A percentile compares a stretch with the other conserved stretches of the same genome.
Evolutionary conservation across 352 stramenopile genomes (phyloP).

Genomic region (Globisporangium abappressorium): DNA sequence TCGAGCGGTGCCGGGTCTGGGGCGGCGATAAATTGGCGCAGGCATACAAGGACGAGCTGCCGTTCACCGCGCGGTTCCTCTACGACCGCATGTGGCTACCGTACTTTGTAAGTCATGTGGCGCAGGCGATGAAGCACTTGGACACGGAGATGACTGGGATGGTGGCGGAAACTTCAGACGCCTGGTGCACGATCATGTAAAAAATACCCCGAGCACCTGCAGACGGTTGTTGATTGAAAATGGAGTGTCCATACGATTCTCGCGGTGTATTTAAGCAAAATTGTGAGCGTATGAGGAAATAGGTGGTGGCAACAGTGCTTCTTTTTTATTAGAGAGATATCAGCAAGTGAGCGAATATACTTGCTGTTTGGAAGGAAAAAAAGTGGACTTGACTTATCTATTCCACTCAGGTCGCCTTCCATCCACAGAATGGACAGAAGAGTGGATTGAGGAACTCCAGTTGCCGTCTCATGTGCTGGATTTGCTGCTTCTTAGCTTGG

Average conservation of each 20-base stretch:
- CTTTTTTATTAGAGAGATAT: slow-evolving; percentile 8
- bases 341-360: background rate
- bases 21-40: slow-evolving; percentile 53
- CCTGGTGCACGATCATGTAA: slow-evolving; percentile 69
- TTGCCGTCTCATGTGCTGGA: slow-evolving; percentile 24
- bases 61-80: slow-evolving; percentile 71
- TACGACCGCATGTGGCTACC: slow-evolving; percentile 80
- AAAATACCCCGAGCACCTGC: background rate
- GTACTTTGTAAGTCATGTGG: slow-evolving; percentile 66
- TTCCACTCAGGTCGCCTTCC: slow-evolving; percentile 8
- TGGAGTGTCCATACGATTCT: slow-evolving; percentile 1
- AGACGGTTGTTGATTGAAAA: slow-evolving; percentile 2
- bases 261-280: slow-evolving; percentile 14
- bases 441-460: slow-evolving; percentile 37
- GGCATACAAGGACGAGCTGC: slow-evolving; percentile 67
- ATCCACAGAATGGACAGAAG: slow-evolving; percentile 50
- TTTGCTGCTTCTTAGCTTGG: slow-evolving; percentile 21
- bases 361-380: background rate
- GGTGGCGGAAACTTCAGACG: slow-evolving; percentile 34
- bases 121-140: slow-evolving; percentile 69
- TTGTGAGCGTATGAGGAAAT: background rate
- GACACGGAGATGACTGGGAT: slow-evolving; percentile 38
- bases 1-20: slow-evolving; percentile 73
- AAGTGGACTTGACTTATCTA: background rate
- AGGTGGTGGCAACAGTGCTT: background rate